Base-by-base conservation (phyloP, 1,284 basidiomycete genomes). In the Boletus sp. region DNA sequence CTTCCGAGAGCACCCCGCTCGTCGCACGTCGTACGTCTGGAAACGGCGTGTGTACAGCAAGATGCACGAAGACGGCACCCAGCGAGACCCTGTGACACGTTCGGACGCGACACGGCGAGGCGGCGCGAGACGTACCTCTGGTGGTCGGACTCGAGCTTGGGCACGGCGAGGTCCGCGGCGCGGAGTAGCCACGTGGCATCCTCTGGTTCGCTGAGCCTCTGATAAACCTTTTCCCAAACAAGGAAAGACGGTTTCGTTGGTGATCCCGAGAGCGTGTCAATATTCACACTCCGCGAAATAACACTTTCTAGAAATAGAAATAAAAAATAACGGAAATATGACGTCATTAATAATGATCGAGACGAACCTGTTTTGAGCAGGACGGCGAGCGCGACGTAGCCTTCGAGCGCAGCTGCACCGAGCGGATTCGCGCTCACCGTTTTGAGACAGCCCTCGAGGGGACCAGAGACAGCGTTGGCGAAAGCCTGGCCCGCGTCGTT, bases 221-320 rank as follows among this genome's bases (percentile, higher is more conserved):
- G 84, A 71, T 94, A 95, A 0, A 93, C 86, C 74, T 92, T 95
- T 59, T 95, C 94, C 84, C 87, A 93, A 25, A 96, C 70, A 44
- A 97, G 72, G 77, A 97, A 97, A 2, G 90, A 90, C 0, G 94
- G 91, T 71, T 94, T 97, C 9, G 81, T 73, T 2, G 80, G 72
- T 3, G 78, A 79, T 11, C 80, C 69, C 10, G 74, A 69, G 14
- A 89, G 73, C 0, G 79, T 75, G 49, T 83, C 79, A 14, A 85
- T 65, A 1, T 74, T 76, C 23, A 80, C 52, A 69, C 85, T 80
- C 60, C 67, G 73, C 28, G 77, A 71, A 25, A 79, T 68, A 16
- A 71, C 43, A 35, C 69, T 69, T 44, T 65, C 76, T 76, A 52
- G 61, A 38, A 46, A 61, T 25, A 13, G 3, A 43, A 37, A 54